Evolutionary conservation across 805 yeast genomes (phyloP), one percentile per base, ranked within the genome.

Genomic region (Kuraishia ogatae): DNA sequence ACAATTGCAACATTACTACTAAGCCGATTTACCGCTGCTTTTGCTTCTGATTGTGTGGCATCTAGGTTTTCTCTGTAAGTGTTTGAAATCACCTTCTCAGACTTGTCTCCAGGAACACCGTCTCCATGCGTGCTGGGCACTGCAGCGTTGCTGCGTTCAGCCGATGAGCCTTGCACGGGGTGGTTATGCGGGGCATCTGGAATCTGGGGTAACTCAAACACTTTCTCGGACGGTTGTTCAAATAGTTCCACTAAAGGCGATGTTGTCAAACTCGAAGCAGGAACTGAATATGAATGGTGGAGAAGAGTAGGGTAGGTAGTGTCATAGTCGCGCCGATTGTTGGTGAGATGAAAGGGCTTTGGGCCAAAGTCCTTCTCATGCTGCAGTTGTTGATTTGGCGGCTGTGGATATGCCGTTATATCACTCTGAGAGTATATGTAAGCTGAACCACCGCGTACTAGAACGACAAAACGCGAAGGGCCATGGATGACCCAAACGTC

Each of bases 401-500:
- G 43, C 13, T 10, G 43, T 35, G 43, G 17, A 15, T 35, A 7
- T 7, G 10, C 11, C 11, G 35, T 7, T 28, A 7, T 11, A 28
- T 28, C 35, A 15, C n/a, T 17, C 13, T 5, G 43, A 35, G 43
- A 3, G 43, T 35, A 35, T 35, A 28, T 28, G 35, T 28, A 28
- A 28, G 35, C 10, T 28, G 43, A 35, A 7, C 43, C 43, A 15
- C 43, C 43, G 17, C 43, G 17, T 35, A 35, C n/a, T 15, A 8
- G 43, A 8, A 35, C 13, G 43, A 35, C 43, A 35, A 35, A 15
- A 8, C 43, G 7, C 13, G 43, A 35, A 15, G 43, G 43, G 17
- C 43, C 43, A 49, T 24, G 10, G 22, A 29, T 26, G 21, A 19
- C 51, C 51, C 28, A 29, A 24, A 49, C 35, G 56, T 75, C 76